Percentiles rank a stretch among this genome's conserved stretches.
phyloP scores from a whole-genome alignment of 75 land plant species.

The Pseudotsuga menziesii region DNA sequence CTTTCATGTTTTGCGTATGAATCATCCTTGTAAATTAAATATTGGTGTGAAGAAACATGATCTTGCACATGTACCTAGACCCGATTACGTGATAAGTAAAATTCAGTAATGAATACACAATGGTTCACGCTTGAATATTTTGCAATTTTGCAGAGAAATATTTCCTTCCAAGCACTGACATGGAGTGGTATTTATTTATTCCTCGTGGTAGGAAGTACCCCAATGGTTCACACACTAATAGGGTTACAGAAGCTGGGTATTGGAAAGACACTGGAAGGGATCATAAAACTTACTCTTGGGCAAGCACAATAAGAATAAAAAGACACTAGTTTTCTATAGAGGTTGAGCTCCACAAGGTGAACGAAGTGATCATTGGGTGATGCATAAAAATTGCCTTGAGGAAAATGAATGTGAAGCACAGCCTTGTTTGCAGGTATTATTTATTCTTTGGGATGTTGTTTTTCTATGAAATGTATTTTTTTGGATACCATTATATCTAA shows the following conservation, averaged over 20 bases:
- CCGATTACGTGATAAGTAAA: not conserved
- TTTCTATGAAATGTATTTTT: not conserved
- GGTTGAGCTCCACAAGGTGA: constrained; percentile 13
- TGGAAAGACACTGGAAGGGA: constrained; percentile 9
- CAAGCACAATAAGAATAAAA: not conserved
- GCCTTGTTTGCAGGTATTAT: not conserved
- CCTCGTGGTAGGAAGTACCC: constrained; percentile 10
- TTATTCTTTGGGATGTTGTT: not conserved
- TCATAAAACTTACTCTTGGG: not conserved
- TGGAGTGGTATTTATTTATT: constrained; percentile 11
- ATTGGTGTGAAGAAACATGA: not conserved
- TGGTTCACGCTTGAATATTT: not conserved
- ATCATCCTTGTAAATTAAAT: not conserved
- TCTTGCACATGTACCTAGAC: not conserved
- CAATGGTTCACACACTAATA: not conserved
- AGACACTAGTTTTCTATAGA: constrained; percentile 12
- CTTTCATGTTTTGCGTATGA: not conserved
- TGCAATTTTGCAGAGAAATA: constrained; percentile 6
- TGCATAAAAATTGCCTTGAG: constrained; percentile 13
- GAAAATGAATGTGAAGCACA: not conserved
- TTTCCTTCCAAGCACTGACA: not conserved
- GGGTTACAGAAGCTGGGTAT: constrained; percentile 12
- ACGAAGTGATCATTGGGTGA: constrained; percentile 10
- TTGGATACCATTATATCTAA: not conserved
- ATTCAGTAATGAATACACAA: too few species aligned